Evolutionary conservation across 164 flowering plant genomes (phyloP).

Genomic region (Aristolochia fimbriata): DNA sequence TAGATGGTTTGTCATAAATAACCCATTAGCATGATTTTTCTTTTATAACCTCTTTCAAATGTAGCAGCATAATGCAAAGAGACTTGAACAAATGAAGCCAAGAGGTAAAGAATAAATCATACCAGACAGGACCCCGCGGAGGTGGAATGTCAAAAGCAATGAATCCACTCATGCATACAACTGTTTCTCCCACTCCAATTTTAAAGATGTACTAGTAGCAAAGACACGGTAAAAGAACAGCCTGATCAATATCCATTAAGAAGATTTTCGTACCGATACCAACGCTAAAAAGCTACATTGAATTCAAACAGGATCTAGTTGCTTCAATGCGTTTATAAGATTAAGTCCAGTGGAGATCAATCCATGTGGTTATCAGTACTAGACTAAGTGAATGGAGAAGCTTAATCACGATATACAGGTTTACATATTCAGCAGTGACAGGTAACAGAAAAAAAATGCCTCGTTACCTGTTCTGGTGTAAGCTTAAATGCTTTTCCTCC

Average conservation of each 20-base stretch:
- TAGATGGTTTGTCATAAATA: too few species aligned
- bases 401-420: too few species aligned
- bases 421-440: too few species aligned
- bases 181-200: constrained; percentile 47
- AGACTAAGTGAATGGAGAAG: too few species aligned
- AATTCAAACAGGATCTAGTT: neutral
- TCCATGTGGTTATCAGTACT: too few species aligned
- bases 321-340: too few species aligned
- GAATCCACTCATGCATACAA: constrained; percentile 75
- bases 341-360: too few species aligned
- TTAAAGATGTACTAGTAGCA: constrained; percentile 48
- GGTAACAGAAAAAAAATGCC: too few species aligned
- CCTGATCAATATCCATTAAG: neutral
- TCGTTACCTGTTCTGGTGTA: constrained; percentile 49
- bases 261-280: neutral
- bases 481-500: constrained; percentile 64
- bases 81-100: too few species aligned
- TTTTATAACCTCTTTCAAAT: too few species aligned
- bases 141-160: constrained; percentile 58
- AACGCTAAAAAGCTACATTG: neutral
- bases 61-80: too few species aligned
- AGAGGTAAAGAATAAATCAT: neutral
- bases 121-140: constrained; percentile 72
- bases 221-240: neutral
- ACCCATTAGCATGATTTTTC: too few species aligned